These are phyloP conservation scores for Aspergillus kassunensis DNA, from an alignment of 495 filamentous ascomycete genomes.

Conservation along the genomic window DNA sequence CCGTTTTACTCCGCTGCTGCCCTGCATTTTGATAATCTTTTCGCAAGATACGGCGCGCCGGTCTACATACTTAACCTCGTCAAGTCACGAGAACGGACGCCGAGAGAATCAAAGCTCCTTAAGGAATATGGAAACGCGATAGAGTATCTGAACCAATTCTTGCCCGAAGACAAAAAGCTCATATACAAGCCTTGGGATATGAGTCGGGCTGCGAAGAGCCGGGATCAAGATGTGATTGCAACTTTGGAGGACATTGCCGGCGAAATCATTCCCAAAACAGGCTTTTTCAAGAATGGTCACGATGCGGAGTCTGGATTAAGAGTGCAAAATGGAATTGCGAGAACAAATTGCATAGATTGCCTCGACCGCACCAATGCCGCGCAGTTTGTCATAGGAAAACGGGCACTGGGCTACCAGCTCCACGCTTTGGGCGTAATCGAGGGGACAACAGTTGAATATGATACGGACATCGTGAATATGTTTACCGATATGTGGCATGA, in stretches of 20 bases:
- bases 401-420: conserved; percentile 86
- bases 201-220: conserved; percentile 90
- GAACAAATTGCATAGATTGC: conserved; percentile 98
- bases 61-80: conserved; percentile 92
- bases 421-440: conserved; percentile 87
- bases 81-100: conserved; percentile 85
- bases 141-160: conserved; percentile 89
- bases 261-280: conserved; percentile 75
- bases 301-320: conserved; percentile 55
- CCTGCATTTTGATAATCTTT: conserved; percentile 93
- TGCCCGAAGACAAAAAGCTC: conserved; percentile 79
- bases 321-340: conserved; percentile 88
- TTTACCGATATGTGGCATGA: conserved; percentile 96
- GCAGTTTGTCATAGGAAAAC: conserved; percentile 97
- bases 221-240: conserved; percentile 93
- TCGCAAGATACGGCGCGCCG: conserved; percentile 88
- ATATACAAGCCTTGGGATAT: conserved; percentile 96
- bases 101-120: conserved; percentile 86
- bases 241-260: conserved; percentile 86
- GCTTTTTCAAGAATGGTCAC: conserved; percentile 92
- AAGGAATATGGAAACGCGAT: conserved; percentile 85
- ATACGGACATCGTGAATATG: conserved; percentile 90
- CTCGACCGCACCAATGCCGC: conserved; percentile 95
- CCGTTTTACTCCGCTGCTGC: conserved; percentile 97
- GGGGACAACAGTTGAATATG: conserved; percentile 77